A percentile compares a stretch with the other conserved stretches of the same genome.
Evolutionary conservation across 305 asterid genomes (phyloP).

Genomic region (Euphrasia arctica): DNA sequence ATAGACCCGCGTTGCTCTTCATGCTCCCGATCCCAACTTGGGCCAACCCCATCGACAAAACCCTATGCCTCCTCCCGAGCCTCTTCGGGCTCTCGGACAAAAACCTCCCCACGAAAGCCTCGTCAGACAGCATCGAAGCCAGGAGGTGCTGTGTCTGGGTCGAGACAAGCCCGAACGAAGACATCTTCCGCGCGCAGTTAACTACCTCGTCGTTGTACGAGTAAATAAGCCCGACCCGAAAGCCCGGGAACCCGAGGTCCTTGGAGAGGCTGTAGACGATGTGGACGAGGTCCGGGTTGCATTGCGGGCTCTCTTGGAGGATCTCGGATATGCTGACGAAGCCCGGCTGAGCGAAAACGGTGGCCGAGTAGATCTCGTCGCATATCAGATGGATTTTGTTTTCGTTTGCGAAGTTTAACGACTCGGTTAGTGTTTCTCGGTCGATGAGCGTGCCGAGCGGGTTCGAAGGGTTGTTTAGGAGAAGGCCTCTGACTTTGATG

Average conservation of each 20-base stretch:
- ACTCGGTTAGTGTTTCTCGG: slow-evolving; percentile 40
- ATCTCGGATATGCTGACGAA: slow-evolving; percentile 69
- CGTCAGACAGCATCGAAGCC: slow-evolving; percentile 50
- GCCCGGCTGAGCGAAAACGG: slow-evolving; percentile 56
- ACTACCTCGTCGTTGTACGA: slow-evolving; percentile 45
- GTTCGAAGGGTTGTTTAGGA: slow-evolving; percentile 76
- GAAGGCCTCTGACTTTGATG: slow-evolving; percentile 57
- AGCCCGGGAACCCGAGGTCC: slow-evolving; percentile 61
- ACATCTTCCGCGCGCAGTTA: slow-evolving; percentile 49
- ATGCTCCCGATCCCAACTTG: slow-evolving; percentile 42
- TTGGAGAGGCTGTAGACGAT: slow-evolving; percentile 57
- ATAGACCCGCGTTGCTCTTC: slow-evolving; percentile 46
- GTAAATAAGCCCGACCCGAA: slow-evolving; percentile 49
- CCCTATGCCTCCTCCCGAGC: slow-evolving; percentile 32
- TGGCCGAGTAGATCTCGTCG: slow-evolving; percentile 86
- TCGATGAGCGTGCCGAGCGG: slow-evolving; percentile 73
- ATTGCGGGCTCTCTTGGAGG: slow-evolving; percentile 29
- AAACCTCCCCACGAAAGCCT: slow-evolving; percentile 37
- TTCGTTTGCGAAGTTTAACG: slow-evolving; percentile 38
- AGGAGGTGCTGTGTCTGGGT: slow-evolving; percentile 52
- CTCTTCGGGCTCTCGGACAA: slow-evolving; percentile 35
- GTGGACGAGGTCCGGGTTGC: slow-evolving; percentile 52
- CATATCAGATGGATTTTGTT: slow-evolving; percentile 65
- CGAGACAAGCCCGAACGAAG: slow-evolving; percentile 61
- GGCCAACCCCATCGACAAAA: slow-evolving; percentile 34